Conservation (phyloP, 257 asterid genomes). For the Nicotiana sylvestris region DNA sequence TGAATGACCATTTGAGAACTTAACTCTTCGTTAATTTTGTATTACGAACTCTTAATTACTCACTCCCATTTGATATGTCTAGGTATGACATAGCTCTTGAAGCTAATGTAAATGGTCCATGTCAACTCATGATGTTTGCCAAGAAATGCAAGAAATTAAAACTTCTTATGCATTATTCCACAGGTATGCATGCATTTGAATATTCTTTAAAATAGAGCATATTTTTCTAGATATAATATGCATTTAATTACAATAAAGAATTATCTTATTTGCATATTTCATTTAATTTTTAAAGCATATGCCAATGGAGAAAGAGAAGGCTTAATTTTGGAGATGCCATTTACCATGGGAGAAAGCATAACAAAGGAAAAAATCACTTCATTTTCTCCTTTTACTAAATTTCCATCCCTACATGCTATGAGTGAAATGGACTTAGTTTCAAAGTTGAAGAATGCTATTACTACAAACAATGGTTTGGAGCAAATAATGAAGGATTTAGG, state of each 20-base stretch:
- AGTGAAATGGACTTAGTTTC: constrained; percentile 18
- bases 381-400: not conserved
- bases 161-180: constrained; percentile 37
- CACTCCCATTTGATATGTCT: not conserved
- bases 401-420: constrained; percentile 15
- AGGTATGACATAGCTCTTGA: constrained; percentile 47
- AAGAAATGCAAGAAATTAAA: constrained; percentile 46
- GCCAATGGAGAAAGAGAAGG: constrained; percentile 17
- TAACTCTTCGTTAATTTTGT: too few species aligned
- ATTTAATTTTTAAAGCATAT: not conserved
- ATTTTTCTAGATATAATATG: not conserved
- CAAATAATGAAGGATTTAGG: not conserved
- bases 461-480: not conserved
- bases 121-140: constrained; percentile 31
- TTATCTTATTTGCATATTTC: not conserved
- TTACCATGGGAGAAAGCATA: constrained; percentile 9
- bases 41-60: too few species aligned
- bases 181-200: constrained; percentile 26
- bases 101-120: constrained; percentile 33
- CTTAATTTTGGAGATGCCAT: constrained; percentile 30
- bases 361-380: not conserved
- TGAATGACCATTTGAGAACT: constrained; percentile 24
- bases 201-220: not conserved
- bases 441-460: not conserved
- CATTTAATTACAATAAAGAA: not conserved